Conservation (phyloP, 345 rosid species). For the Salix purpurea region DNA sequence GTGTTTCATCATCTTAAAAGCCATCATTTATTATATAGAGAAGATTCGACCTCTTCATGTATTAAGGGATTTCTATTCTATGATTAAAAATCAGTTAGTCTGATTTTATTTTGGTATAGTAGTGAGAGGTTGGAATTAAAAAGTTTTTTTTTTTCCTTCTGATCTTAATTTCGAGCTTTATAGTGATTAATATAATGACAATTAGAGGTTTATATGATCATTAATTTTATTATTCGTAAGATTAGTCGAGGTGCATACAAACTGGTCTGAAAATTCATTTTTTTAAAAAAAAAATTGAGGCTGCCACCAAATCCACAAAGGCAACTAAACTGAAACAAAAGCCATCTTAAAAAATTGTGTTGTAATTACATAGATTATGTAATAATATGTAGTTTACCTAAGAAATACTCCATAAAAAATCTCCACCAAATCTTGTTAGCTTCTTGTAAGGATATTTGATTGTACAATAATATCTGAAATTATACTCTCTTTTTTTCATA, state of each 20-base stretch:
- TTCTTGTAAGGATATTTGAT: background rate
- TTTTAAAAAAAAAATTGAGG: too few species aligned
- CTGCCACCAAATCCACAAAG: slow-evolving; percentile 17
- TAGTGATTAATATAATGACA: too few species aligned
- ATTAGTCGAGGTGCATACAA: too few species aligned
- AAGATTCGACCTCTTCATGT: slow-evolving; percentile 1
- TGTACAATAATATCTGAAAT: background rate
- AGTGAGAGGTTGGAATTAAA: too few species aligned
- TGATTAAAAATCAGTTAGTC: background rate
- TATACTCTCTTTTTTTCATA: too few species aligned
- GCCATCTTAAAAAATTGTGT: background rate
- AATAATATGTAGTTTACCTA: background rate
- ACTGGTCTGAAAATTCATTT: too few species aligned
- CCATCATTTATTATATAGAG: background rate
- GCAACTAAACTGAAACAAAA: background rate
- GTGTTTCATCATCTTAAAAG: too few species aligned
- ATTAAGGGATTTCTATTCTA: background rate
- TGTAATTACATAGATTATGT: background rate
- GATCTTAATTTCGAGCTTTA: accelerated
- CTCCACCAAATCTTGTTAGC: background rate
- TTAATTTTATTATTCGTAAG: too few species aligned
- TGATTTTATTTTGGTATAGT: too few species aligned
- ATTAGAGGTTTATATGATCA: accelerated
- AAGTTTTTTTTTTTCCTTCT: accelerated
- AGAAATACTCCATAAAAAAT: background rate